Evolutionary conservation across 495 filamentous ascomycete genomes (phyloP).

Genomic region (Neurospora cerealis): DNA sequence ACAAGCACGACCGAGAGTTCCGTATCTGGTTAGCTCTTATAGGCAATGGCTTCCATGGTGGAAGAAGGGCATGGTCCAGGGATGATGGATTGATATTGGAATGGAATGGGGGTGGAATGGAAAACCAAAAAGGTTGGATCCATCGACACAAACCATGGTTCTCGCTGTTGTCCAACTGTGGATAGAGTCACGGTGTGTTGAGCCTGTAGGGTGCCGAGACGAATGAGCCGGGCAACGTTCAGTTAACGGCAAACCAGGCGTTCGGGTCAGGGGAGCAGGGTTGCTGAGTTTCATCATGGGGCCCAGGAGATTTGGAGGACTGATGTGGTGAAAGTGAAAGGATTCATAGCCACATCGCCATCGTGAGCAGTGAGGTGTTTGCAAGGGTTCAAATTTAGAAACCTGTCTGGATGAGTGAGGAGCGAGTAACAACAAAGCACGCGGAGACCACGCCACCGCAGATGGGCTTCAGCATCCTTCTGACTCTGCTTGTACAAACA

Average conservation of each 20-base stretch:
- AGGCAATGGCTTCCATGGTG: not conserved
- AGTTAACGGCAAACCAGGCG: not conserved
- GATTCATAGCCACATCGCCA: not conserved
- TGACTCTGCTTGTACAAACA: not conserved
- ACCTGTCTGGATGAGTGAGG: not conserved
- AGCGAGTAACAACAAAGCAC: not conserved
- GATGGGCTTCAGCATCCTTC: not conserved
- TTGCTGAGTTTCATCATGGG: not conserved
- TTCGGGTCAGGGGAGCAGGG: not conserved
- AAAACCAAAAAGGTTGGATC: not conserved
- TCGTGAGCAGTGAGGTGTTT: not conserved
- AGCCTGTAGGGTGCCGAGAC: not conserved
- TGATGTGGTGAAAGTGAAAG: not conserved
- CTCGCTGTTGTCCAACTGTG: not conserved
- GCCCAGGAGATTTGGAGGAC: not conserved
- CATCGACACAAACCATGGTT: not conserved
- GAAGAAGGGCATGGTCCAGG: not conserved
- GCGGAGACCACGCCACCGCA: not conserved
- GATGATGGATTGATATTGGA: not conserved
- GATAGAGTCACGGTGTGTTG: not conserved
- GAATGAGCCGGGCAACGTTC: not conserved
- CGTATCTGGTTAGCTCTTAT: constrained; percentile 6
- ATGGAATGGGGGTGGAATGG: not conserved
- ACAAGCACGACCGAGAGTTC: constrained; percentile 14
- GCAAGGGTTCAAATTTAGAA: not conserved